Conservation (phyloP, 192 early-diverging fungal species). For the Chytriomyces hyalinus region DNA sequence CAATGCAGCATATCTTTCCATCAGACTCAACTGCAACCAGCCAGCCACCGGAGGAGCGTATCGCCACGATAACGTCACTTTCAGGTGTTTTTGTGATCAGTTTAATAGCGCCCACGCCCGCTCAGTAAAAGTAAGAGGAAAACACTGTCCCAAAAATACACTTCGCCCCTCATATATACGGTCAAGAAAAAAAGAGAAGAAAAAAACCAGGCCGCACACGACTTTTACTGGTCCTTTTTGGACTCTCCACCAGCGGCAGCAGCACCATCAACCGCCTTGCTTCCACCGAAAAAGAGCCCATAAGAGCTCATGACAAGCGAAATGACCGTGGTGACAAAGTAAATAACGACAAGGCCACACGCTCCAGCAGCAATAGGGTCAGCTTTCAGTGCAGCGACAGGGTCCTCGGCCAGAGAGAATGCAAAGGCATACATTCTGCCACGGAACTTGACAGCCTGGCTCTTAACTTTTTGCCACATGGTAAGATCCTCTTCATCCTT, state of each 20-base stretch:
- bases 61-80: too few species aligned
- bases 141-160: too few species aligned
- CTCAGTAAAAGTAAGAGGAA: too few species aligned
- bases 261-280: not conserved
- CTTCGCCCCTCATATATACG: too few species aligned
- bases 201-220: too few species aligned
- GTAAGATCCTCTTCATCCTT: not conserved
- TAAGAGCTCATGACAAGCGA: not conserved
- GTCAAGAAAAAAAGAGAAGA: too few species aligned
- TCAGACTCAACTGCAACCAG: too few species aligned
- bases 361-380: conserved; percentile 15
- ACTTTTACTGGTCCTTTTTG: not conserved
- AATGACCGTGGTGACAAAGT: not conserved
- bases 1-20: too few species aligned
- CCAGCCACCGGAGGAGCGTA: too few species aligned
- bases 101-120: too few species aligned
- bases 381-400: not conserved
- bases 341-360: not conserved
- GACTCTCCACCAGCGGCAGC: not conserved
- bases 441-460: not conserved
- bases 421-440: not conserved
- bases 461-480: not conserved
- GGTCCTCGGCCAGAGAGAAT: not conserved
- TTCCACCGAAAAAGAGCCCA: not conserved
- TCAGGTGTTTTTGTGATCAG: too few species aligned